These are phyloP conservation scores for Daedaleopsis sinensis DNA, from an alignment of 768 basidiomycete genomes.

Conservation along the genomic window DNA sequence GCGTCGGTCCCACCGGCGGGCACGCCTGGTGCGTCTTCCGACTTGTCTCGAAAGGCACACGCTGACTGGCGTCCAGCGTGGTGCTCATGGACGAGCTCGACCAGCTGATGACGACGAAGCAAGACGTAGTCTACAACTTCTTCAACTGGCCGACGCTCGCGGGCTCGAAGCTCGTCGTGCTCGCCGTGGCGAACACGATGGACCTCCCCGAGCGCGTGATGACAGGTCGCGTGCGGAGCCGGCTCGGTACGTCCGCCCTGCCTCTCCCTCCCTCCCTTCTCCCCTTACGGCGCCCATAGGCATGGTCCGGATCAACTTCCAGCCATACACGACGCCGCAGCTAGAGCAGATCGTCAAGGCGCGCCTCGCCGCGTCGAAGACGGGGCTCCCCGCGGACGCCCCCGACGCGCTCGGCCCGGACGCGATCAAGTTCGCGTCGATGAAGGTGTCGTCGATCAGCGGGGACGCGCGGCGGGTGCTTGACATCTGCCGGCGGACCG, in stretches of 20 bases:
- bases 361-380: slow-evolving; percentile 64
- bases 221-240: slow-evolving; percentile 88
- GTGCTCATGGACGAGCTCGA: slow-evolving; percentile 99
- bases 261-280: background rate
- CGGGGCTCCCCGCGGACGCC: slow-evolving; percentile 49
- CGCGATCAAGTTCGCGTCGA: slow-evolving; percentile 85
- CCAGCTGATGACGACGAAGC: slow-evolving; percentile 93
- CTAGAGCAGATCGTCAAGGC: slow-evolving; percentile 87
- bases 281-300: slow-evolving; percentile 44
- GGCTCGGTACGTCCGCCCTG: slow-evolving; percentile 64
- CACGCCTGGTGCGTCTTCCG: slow-evolving; percentile 77
- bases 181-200: slow-evolving; percentile 98
- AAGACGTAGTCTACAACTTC: slow-evolving; percentile 99
- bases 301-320: slow-evolving; percentile 90
- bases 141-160: slow-evolving; percentile 98
- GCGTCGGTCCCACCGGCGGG: slow-evolving; percentile 67
- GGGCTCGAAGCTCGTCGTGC: slow-evolving; percentile 87
- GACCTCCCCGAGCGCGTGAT: slow-evolving; percentile 95
- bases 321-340: slow-evolving; percentile 79
- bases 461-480: slow-evolving; percentile 93
- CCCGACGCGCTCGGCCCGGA: slow-evolving; percentile 62
- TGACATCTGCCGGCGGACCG: slow-evolving; percentile 90
- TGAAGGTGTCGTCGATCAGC: slow-evolving; percentile 76
- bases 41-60: background rate
- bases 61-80: slow-evolving; percentile 53